Conservation (phyloP, 495 filamentous ascomycete genomes). For the Xylaria venustula region DNA sequence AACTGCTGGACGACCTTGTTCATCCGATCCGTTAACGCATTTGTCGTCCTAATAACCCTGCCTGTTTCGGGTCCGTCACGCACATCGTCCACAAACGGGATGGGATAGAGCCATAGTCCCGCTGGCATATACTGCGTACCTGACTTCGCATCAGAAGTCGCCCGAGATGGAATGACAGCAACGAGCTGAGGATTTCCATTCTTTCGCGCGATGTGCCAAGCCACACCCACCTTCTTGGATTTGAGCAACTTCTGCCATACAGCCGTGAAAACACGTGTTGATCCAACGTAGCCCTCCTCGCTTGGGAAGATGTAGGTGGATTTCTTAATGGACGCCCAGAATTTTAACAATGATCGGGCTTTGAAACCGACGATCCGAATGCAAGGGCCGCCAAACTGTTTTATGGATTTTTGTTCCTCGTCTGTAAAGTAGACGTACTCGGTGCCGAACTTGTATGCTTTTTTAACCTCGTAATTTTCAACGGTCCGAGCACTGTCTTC, state of each 20-base stretch:
- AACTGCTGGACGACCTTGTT: constrained; percentile 76
- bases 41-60: constrained; percentile 58
- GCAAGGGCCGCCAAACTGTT: constrained; percentile 71
- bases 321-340: constrained; percentile 84
- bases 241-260: constrained; percentile 82
- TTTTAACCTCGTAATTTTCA: constrained; percentile 79
- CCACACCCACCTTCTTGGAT: constrained; percentile 74
- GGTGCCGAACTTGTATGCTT: constrained; percentile 94
- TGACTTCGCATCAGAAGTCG: constrained; percentile 58
- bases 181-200: constrained; percentile 77
- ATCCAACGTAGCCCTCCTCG: constrained; percentile 85
- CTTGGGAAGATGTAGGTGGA: constrained; percentile 93
- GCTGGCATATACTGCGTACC: constrained; percentile 71
- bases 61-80: constrained; percentile 61
- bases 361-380: constrained; percentile 97
- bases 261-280: constrained; percentile 87
- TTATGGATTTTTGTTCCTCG: constrained; percentile 75
- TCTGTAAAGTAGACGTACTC: constrained; percentile 82
- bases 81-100: constrained; percentile 91
- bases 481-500: constrained; percentile 72
- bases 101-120: constrained; percentile 83
- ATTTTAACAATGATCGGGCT: constrained; percentile 65
- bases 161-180: constrained; percentile 74
- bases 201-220: constrained; percentile 82
- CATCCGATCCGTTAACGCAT: constrained; percentile 77